Base-by-base conservation (phyloP, 768 basidiomycete species). In the Wakefieldia striispora region DNA sequence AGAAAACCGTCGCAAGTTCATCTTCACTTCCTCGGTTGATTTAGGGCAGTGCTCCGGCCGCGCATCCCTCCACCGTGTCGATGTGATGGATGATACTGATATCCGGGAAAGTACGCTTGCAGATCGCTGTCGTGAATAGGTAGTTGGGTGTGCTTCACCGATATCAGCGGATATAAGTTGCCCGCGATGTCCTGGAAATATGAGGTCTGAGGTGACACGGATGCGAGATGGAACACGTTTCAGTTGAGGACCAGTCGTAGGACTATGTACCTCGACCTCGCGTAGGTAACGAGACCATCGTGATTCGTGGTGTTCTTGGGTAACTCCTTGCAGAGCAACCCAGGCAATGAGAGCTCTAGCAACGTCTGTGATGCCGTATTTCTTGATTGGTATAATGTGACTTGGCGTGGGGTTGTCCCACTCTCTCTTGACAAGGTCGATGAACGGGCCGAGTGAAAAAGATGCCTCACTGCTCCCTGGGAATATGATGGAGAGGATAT, bases 121-220 rank as follows among this genome's bases (percentile, higher is more conserved):
- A 43, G 64, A 65, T 53, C 59, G 69, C 43, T 55, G 67, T 51
- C 65, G 68, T 34, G 66, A 58, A 47, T 68, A 66, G 50, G 55
- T 42, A 50, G 12, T 51, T 1, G 63, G 35, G 20, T 74, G 70
- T 19, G 75, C 77, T 57, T 84, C 81, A n/a, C 87, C 88, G 35
- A 91, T 89, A 56, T 90, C 87, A 6, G 88, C 90, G 19, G 82
- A 81, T 51, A 91, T 83, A 41, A 92, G 80, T 59, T 91, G 88
- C 7, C 85, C 87, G 57, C 81, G 61, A 51, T 73, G 73, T 27
- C 79, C 82, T 10, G 87, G 82, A 51, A 86, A 80, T 41, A 86
- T 80, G 40, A 84, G 72, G 60, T 88, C 86, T 1, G 83, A 82
- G 0, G 83, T 88, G 54, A 91, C 84, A 44, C 83, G 82, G 17